phyloP scores from a whole-genome alignment of 2,329 filamentous ascomycete species.

The Pseudocercospora cruenta region DNA sequence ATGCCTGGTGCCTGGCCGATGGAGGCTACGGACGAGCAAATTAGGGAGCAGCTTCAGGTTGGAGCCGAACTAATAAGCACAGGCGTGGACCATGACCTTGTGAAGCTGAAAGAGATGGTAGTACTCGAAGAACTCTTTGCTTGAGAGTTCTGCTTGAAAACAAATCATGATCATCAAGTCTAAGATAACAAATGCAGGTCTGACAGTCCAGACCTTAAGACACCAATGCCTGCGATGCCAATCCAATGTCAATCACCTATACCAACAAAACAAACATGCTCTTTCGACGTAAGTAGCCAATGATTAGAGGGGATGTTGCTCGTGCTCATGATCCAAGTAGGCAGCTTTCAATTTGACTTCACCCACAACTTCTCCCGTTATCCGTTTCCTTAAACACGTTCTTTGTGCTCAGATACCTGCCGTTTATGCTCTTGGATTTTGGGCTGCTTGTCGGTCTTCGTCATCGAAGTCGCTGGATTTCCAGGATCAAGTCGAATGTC shows the following conservation, averaged over 20 bases:
- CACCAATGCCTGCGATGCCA: neutral
- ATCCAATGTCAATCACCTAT: neutral
- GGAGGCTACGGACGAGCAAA: neutral
- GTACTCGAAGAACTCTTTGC: neutral
- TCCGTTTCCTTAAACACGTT: neutral
- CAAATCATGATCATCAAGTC: neutral
- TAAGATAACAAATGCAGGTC: neutral
- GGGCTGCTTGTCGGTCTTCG: neutral
- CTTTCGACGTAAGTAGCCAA: neutral
- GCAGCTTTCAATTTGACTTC: neutral
- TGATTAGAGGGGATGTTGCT: neutral
- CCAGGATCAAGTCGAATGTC: neutral
- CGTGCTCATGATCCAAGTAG: neutral
- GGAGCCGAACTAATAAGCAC: neutral
- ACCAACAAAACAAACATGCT: neutral
- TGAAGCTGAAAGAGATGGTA: neutral
- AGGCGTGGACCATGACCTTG: neutral
- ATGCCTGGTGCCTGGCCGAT: neutral
- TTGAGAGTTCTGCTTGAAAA: neutral
- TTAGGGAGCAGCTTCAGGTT: neutral
- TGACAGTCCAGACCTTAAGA: neutral
- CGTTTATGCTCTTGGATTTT: neutral
- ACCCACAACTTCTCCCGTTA: neutral
- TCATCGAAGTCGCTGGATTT: neutral
- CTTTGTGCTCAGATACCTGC: conserved; percentile 4